Evolutionary conservation across 768 basidiomycete species (phyloP), one percentile per base, ranked within the genome.

Genomic region (Rhizopogon vesiculosus): DNA sequence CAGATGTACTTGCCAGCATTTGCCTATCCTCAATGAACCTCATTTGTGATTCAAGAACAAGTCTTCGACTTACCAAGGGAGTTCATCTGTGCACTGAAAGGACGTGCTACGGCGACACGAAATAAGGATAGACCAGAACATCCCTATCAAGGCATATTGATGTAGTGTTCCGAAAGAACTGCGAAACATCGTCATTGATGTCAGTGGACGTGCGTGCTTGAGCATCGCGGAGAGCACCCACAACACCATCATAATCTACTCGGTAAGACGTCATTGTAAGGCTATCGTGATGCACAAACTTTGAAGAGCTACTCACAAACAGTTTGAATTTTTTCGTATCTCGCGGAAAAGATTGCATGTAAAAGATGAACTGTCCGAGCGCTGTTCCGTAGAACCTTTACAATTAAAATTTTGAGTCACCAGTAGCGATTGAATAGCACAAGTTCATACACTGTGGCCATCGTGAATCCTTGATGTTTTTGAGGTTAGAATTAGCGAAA

Each of bases 381-480:
- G 54, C 54, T 5, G 51, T 55, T 1, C 65, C 65, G 29, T 66
- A 62, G 33, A 66, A 51, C 9, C 65, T 66, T 31, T 10, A 4
- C 13, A 22, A 22, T 55, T n/a, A 38, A 54, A 31, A 12, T 33
- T 31, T 18, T 12, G 13, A 5, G 7, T 13, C 33, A 49, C 33
- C 3, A 3, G n/a, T 18, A 15, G 16, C 10, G 16, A 38, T 29
- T 15, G 22, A 35, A 48, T 22, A 9, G 31, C 18, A 15, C 19
- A 44, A 35, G 22, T 35, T 55, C 61, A 16, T 46, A 66, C 65
- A 33, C 57, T 35, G n/a, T 6, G 22, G 35, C 61, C 2, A 66
- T 7, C 10, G 44, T 28, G 1, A 59, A 38, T 19, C 65, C 65
- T 67, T 42, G 18, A 4, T 22, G 16, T 25, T 38, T 13, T 18